Conservation (phyloP, 352 stramenopile species). For the Poterioochromonas sp. region DNA sequence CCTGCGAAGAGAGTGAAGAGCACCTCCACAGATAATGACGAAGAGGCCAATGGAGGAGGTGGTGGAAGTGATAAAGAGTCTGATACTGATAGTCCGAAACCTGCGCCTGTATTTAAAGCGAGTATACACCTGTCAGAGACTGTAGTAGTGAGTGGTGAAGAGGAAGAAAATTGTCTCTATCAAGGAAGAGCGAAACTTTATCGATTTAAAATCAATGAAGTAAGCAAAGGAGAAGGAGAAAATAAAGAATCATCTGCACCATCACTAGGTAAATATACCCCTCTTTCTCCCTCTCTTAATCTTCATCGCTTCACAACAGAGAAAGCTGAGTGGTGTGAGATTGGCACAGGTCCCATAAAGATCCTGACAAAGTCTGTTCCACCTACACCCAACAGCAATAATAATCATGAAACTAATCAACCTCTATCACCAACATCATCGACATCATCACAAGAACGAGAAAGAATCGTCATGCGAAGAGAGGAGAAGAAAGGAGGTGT, state of each 20-base stretch:
- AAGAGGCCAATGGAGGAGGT: neutral
- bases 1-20: neutral
- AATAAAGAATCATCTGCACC: neutral
- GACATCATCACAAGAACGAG: neutral
- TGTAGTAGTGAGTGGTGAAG: constrained; percentile 15
- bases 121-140: too few species aligned
- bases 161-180: constrained; percentile 5
- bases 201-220: neutral
- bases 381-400: too few species aligned
- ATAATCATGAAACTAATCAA: neutral
- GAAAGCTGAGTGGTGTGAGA: neutral
- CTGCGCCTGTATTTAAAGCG: neutral
- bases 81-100: neutral
- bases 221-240: neutral
- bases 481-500: constrained; percentile 11
- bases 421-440: too few species aligned
- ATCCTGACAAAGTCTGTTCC: neutral
- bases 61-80: neutral
- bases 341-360: neutral
- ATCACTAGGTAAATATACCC: too few species aligned
- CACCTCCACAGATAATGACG: too few species aligned
- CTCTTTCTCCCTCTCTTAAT: too few species aligned
- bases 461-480: neutral
- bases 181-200: constrained; percentile 14
- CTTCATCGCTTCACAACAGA: neutral